Evolutionary conservation across 1,284 basidiomycete species (phyloP).

Genomic region (Ceratorhiza oryzae-sativae): DNA sequence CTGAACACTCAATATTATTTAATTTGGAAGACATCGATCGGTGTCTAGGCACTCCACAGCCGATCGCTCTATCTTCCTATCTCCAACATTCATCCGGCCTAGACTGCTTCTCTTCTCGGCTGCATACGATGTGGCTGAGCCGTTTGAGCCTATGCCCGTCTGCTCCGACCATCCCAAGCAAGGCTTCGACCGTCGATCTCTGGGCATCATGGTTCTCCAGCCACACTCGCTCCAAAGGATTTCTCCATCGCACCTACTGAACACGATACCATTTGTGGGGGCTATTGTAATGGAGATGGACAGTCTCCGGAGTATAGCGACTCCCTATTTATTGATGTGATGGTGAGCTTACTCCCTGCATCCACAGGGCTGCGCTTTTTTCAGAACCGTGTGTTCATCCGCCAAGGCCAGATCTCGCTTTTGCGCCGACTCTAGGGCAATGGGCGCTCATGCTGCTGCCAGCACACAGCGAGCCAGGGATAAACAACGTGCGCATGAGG

Average conservation of each 20-base stretch:
- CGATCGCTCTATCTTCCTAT: not conserved
- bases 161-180: no score
- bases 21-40: slow-evolving; percentile 17
- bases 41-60: not conserved
- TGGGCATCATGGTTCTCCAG: not conserved
- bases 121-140: not conserved
- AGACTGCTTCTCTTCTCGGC: not conserved
- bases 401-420: not conserved
- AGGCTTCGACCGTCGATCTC: not conserved
- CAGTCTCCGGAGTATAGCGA: not conserved
- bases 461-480: no score
- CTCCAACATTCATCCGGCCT: not conserved
- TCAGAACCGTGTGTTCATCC: not conserved
- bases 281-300: not conserved
- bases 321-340: not conserved
- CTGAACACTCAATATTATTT: not conserved
- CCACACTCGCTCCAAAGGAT: not conserved
- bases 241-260: not conserved
- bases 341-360: not conserved
- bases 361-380: not conserved
- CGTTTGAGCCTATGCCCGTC: not conserved
- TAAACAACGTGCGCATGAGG: no score
- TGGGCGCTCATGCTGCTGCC: not conserved
- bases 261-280: not conserved
- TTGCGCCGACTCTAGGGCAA: not conserved